Conservation (phyloP, 768 basidiomycete genomes). For the Boletus edulis region DNA sequence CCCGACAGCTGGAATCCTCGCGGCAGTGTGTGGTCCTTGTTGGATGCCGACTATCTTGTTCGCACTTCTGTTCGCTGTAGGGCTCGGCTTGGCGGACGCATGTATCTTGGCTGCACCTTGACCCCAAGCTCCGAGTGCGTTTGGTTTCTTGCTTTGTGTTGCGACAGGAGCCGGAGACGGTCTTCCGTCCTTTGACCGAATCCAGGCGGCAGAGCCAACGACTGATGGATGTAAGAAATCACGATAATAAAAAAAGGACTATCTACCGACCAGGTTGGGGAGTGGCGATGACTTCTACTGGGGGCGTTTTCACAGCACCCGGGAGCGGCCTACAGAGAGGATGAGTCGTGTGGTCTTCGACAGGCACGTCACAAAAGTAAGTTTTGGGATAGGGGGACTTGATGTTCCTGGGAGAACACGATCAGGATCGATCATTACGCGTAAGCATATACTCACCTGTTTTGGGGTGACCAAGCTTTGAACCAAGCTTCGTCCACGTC, state of each 20-base stretch:
- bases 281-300: constrained; percentile 21
- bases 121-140: constrained; percentile 12
- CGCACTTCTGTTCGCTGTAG: constrained; percentile 22
- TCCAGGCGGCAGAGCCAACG: constrained; percentile 30
- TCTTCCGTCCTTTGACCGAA: constrained; percentile 12
- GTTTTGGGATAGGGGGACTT: constrained; percentile 41
- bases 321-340: constrained; percentile 47
- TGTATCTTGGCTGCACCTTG: constrained; percentile 17
- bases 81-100: constrained; percentile 1
- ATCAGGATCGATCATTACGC: neutral
- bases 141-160: neutral
- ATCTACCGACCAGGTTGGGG: constrained; percentile 32
- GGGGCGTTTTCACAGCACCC: constrained; percentile 23
- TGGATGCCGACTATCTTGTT: constrained; percentile 11
- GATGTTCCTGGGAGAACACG: constrained; percentile 23
- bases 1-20: constrained; percentile 25
- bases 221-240: constrained; percentile 16
- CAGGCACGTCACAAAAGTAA: constrained; percentile 37
- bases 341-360: constrained; percentile 37
- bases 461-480: constrained; percentile 22
- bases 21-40: constrained; percentile 1
- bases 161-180: neutral
- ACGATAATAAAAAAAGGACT: neutral
- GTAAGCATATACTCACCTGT: constrained; percentile 19
- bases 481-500: constrained; percentile 46